Evolutionary conservation across 441 rosid species (phyloP).

Genomic region (Hura crepitans): DNA sequence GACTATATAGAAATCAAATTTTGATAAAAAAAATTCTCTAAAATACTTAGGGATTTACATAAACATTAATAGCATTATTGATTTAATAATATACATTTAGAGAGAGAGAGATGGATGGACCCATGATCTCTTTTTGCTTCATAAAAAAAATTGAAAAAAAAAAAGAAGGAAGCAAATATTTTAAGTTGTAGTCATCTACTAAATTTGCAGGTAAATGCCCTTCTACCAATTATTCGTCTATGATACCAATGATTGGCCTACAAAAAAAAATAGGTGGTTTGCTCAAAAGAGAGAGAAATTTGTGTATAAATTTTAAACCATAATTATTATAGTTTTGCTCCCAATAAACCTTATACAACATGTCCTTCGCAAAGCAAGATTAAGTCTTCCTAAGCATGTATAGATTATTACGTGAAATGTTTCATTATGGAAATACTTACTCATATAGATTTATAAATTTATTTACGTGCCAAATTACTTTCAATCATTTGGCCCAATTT

Average conservation of each 20-base stretch:
- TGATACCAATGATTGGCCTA: conserved; percentile 43
- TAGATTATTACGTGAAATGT: conserved; percentile 26
- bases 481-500: too few species aligned
- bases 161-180: conserved; percentile 31
- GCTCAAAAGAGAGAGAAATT: conserved; percentile 22
- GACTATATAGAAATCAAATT: too few species aligned
- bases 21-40: too few species aligned
- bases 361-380: conserved; percentile 30
- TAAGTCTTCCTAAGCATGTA: conserved; percentile 9
- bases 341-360: conserved; percentile 32
- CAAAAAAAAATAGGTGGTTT: conserved; percentile 26
- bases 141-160: conserved; percentile 23
- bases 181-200: conserved; percentile 38
- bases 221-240: conserved; percentile 37
- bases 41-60: too few species aligned
- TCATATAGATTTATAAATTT: too few species aligned
- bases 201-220: conserved; percentile 35
- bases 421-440: conserved; percentile 11
- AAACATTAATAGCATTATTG: conserved; percentile 32
- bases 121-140: conserved; percentile 24
- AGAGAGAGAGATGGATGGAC: conserved; percentile 24
- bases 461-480: too few species aligned
- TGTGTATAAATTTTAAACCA: conserved; percentile 18
- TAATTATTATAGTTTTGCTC: conserved; percentile 25
- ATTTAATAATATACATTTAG: not conserved